Evolutionary conservation across 2,329 filamentous ascomycete genomes (phyloP), one percentile per base, ranked within the genome.

Genomic region (Aspergillus texensis): DNA sequence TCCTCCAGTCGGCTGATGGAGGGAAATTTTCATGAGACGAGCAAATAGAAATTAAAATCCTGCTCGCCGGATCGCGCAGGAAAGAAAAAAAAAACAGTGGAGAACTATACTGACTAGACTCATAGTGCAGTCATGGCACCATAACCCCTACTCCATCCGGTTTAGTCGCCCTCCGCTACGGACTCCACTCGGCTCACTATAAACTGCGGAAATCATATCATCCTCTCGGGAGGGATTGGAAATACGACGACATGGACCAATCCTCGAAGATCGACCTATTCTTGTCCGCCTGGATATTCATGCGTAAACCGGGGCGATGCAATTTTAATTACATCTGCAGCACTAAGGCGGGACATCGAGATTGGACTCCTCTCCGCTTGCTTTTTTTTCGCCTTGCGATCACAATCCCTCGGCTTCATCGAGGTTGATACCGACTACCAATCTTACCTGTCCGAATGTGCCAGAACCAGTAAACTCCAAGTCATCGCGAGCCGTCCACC

Each of bases 11-110:
- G 41, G 39, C 56, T 58, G 56, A 58, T 48, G 28, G 28, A 48
- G 56, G 21, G 34, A 55, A 55, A 39, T 36, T 55, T 55, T 36
- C 34, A 55, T 10, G 4, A n/a, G n/a, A 24, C 24, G 52, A 55
- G 12, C 52, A 55, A 55, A 55, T 55, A 55, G 32, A n/a, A 39
- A 55, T 48, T 55, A 55, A 55, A 55, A 21, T 19, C 26, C 52
- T 55, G 32, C 52, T 26, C n/a, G 50, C 30, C n/a, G 28, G 50
- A 34, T 53, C 28, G 52, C 11, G 24, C 26, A 55, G 34, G 32
- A 32, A 9, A 54, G 5, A 4, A 14, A 53, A 32, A 30, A n/a
- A 32, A 32, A 12, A 12, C 24, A 36, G 50, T 54, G 50, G 50
- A 36, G 50, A 41, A 41, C 39, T 41, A 41, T 41, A 8, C 16